Base-by-base conservation (phyloP, 371 early-diverging fungal genomes). In the Mucor velutinosus region DNA sequence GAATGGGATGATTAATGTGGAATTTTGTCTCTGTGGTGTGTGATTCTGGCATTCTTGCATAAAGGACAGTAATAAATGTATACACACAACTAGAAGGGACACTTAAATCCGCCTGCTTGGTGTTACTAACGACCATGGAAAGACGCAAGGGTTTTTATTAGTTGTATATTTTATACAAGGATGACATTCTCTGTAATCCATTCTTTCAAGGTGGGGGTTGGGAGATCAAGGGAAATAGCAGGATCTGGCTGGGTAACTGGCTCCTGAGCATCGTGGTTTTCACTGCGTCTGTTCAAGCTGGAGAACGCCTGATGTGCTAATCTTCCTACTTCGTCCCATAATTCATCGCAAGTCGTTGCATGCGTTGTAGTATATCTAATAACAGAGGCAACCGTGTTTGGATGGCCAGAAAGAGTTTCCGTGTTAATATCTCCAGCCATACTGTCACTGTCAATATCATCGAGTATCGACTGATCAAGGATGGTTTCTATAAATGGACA, bases 1-100 rank as follows among this genome's bases (percentile, higher is more conserved):
- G 74, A 74, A 58, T 74, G 74, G 74, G 74, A 72, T 23, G 73
- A 72, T 30, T 72, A 71, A 12, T 51, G 45, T 19, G n/a, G 23
- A 8, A 27, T 15, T 15, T 55, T 30, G 19, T 47, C 8, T 35
- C 2, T 35, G 33, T 33, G 4, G 33, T 7, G 33, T 53, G 53
- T 53, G 7, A 27, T 27, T 19, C 5, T 19, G 21, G 12, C 19
- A 23, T 47, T 15, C 35, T 33, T 1, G 35, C 10, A 33, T 33
- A 33, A 33, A 33, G 2, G 37, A 37, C 11, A 6, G 12, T 37
- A 37, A 37, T 37, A 37, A 37, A 37, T 14, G 37, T 14, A 37
- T 37, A 14, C 8, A 33, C 33, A 37, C 37, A 11, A 37, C 41
- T 5, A 33, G 5, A 33, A 15, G 7, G 5, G 43, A 45, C 19